These are phyloP conservation scores for Pichia sp. DNA, from an alignment of 1,139 yeast genomes.

Conservation along the genomic window DNA sequence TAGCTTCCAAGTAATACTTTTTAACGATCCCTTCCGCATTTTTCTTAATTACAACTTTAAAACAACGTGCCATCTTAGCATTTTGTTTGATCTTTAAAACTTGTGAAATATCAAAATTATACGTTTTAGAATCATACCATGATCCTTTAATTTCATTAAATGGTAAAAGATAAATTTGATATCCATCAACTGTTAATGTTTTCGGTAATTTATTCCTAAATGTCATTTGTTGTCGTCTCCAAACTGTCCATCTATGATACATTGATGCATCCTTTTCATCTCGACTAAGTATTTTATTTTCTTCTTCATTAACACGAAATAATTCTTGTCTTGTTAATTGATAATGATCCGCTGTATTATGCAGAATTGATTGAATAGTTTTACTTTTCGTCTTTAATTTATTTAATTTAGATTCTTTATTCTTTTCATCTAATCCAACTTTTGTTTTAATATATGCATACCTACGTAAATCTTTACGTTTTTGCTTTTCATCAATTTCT, in stretches of 20 bases:
- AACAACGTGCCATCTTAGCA: conserved; percentile 67
- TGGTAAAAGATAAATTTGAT: conserved; percentile 84
- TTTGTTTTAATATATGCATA: conserved; percentile 7
- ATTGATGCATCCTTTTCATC: conserved; percentile 13
- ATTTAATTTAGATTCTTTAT: conserved; percentile 18
- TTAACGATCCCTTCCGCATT: conserved; percentile 45
- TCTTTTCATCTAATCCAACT: no score
- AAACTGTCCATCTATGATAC: conserved; percentile 59
- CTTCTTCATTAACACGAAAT: conserved; percentile 5
- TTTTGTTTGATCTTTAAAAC: conserved; percentile 73
- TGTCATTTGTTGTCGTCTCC: conserved; percentile 83
- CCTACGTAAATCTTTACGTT: conserved; percentile 5
- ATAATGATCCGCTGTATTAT: conserved; percentile 22
- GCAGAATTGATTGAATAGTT: conserved; percentile 24
- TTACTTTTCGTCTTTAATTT: conserved; percentile 22
- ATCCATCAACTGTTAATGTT: conserved; percentile 85
- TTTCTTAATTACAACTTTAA: conserved; percentile 76
- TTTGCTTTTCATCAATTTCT: no score
- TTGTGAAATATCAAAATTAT: conserved; percentile 82
- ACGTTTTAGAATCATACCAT: conserved; percentile 59
- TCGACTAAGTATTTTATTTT: neutral
- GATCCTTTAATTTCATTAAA: conserved; percentile 61
- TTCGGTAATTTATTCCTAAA: conserved; percentile 78
- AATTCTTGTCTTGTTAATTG: conserved; percentile 18
- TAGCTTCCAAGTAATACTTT: conserved; percentile 83